Base-by-base conservation (phyloP, 2,329 filamentous ascomycete genomes). In the Neonectria punicea region DNA sequence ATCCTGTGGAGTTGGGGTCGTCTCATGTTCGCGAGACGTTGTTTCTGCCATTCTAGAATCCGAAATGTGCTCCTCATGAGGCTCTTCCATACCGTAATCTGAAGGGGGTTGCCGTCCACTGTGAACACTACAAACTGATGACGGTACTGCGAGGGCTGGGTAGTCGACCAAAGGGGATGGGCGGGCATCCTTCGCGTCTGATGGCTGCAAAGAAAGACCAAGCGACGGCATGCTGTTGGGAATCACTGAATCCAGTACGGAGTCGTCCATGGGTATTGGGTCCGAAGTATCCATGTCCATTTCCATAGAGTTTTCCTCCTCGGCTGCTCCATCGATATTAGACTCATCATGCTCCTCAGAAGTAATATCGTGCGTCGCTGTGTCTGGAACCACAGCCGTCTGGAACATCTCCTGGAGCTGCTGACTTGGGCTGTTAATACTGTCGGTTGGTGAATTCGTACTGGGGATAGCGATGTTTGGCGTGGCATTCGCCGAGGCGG, bases 21-120 rank as follows among this genome's bases (percentile, higher is more conserved):
- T 66, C 18, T 67, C 59, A 16, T 65, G 61, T 46, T 51, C 53
- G n/a, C 65, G 63, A 5, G 63, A 66, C 7, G 70, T 47, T 5
- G 70, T 73, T 22, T 74, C 75, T 7, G 67, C 68, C 16, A 74
- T 70, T 1, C 73, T 46, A 3, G 68, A 73, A 10, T 74, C 68
- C 20, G 64, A 65, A 50, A 72, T 36, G 20, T 44, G 55, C 16
- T 71, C 66, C 36, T 74, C 70, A 0, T 77, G 69, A 1, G 77
- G 75, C 4, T 79, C 73, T 18, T 68, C 65, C 43, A 78, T 77
- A 43, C 77, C 73, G 39, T 80, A 79, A 13, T 79, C 74, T 5
- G 80, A 81, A 61, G 86, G 83, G 4, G 82, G 81, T 62, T 88
- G 86, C 14, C 84, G 81, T 25, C 85, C 86, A 70, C 82, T 87